Percentiles rank a stretch among this genome's conserved stretches.
Conservation (phyloP, 768 basidiomycete genomes). For the Boletales sp. region DNA sequence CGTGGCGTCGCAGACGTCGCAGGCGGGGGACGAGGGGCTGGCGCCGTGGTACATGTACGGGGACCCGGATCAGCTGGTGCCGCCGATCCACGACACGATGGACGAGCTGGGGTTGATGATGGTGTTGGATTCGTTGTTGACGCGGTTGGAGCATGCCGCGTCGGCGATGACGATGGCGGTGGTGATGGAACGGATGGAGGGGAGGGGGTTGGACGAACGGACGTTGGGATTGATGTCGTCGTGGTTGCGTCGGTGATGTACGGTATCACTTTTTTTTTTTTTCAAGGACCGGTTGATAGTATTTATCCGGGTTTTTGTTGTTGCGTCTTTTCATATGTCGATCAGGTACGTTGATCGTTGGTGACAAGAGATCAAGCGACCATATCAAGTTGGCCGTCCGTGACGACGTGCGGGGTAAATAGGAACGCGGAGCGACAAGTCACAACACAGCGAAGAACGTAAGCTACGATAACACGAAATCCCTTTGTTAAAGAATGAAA, state of each 20-base stretch:
- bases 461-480: too few relatives aligned
- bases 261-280: neutral
- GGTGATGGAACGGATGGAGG: conserved; percentile 23
- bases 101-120: conserved; percentile 69
- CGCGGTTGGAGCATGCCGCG: conserved; percentile 74
- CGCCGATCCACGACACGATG: conserved; percentile 64
- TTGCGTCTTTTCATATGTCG: too few relatives aligned
- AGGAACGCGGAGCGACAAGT: too few relatives aligned
- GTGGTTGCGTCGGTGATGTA: conserved; percentile 25
- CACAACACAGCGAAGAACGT: too few relatives aligned
- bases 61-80: conserved; percentile 62
- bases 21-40: conserved; percentile 22
- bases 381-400: too few relatives aligned
- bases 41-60: conserved; percentile 45
- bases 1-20: conserved; percentile 11
- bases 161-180: conserved; percentile 24
- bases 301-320: too few relatives aligned
- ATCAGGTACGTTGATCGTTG: too few relatives aligned
- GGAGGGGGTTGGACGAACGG: conserved; percentile 44
- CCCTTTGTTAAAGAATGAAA: too few relatives aligned
- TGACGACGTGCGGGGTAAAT: too few relatives aligned
- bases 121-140: conserved; percentile 71
- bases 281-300: too few relatives aligned
- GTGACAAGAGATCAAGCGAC: too few relatives aligned
- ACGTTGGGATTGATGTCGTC: conserved; percentile 43